Evolutionary conservation across 1,139 yeast species (phyloP).

Genomic region (Geotrichum histeridarum): DNA sequence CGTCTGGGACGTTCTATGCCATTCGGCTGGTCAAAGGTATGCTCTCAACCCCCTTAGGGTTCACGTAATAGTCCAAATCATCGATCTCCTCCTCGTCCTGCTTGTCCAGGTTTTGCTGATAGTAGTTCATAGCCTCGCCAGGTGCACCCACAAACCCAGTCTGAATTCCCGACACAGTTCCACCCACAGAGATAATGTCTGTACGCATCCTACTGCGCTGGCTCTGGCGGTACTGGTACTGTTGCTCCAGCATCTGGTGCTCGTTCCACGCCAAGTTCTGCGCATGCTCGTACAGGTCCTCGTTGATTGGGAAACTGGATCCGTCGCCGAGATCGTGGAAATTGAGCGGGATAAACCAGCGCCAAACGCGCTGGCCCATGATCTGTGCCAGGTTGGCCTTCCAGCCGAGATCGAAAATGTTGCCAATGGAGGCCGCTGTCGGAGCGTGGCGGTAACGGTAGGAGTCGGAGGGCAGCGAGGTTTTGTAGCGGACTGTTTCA

Average conservation of each 20-base stretch:
- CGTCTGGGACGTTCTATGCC: neutral
- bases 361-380: conserved; percentile 61
- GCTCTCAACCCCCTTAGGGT: conserved; percentile 9
- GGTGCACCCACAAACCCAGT: neutral
- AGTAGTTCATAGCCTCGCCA: neutral
- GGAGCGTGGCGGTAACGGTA: conserved; percentile 42
- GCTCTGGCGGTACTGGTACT: conserved; percentile 9
- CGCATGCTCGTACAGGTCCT: conserved; percentile 9
- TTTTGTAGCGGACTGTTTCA: conserved; percentile 52
- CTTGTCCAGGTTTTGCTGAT: conserved; percentile 5
- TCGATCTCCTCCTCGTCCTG: neutral
- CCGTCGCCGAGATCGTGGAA: conserved; percentile 11
- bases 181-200: neutral
- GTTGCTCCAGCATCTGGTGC: conserved; percentile 6
- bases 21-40: conserved; percentile 5
- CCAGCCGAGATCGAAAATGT: conserved; percentile 71
- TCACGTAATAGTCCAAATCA: conserved; percentile 7
- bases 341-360: conserved; percentile 69
- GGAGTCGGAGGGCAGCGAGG: conserved; percentile 41
- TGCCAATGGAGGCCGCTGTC: conserved; percentile 45
- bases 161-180: neutral
- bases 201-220: conserved; percentile 4
- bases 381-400: conserved; percentile 56
- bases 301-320: conserved; percentile 16
- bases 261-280: conserved; percentile 7